phyloP scores from a whole-genome alignment of 164 flowering plant genomes.

The Nymphaea colorata region DNA sequence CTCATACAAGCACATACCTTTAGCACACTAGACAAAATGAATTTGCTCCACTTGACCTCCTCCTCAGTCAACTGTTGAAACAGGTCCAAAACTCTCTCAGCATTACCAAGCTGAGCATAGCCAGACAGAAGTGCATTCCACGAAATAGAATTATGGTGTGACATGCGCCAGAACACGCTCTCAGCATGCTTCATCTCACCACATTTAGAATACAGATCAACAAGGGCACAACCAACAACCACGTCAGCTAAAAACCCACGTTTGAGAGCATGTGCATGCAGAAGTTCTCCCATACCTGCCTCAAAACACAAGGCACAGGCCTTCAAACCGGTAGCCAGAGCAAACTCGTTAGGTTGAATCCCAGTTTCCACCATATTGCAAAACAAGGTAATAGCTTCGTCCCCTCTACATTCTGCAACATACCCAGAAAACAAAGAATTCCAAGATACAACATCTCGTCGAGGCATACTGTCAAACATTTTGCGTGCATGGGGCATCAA shows the following conservation, averaged over 20 bases:
- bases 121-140: constrained; percentile 50
- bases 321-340: constrained; percentile 32
- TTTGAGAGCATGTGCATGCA: constrained; percentile 39
- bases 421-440: constrained; percentile 31
- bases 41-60: constrained; percentile 24
- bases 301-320: constrained; percentile 34
- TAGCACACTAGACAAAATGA: constrained; percentile 32
- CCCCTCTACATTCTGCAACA: constrained; percentile 23
- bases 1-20: constrained; percentile 31
- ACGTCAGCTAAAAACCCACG: constrained; percentile 23
- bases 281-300: constrained; percentile 28
- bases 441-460: constrained; percentile 40
- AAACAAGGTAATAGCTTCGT: constrained; percentile 22
- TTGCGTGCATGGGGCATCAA: constrained; percentile 6
- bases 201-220: constrained; percentile 48
- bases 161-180: constrained; percentile 26
- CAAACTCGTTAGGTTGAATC: constrained; percentile 30
- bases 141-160: constrained; percentile 24
- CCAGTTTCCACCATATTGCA: constrained; percentile 29
- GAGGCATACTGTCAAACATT: constrained; percentile 27
- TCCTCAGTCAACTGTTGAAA: constrained; percentile 25
- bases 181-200: constrained; percentile 29
- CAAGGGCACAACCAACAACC: constrained; percentile 44
- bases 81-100: constrained; percentile 18
- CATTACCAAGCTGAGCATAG: constrained; percentile 30